These are phyloP conservation scores for Kazachstania taianensis DNA, from an alignment of 805 yeast genomes.

Conservation along the genomic window DNA sequence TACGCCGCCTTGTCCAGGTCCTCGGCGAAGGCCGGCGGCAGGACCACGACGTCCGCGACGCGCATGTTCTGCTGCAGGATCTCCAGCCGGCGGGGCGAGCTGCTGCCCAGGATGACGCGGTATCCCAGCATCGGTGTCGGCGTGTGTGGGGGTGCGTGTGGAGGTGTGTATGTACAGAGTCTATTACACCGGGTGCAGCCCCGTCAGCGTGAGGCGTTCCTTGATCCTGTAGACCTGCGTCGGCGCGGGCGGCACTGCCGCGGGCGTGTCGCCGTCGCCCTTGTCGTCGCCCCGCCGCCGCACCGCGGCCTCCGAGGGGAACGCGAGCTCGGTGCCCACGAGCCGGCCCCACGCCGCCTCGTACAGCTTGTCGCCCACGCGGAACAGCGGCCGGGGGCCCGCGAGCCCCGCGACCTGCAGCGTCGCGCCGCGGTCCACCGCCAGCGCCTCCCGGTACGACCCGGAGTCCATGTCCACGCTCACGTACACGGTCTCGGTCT, in stretches of 20 bases:
- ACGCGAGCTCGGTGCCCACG: constrained; percentile 63
- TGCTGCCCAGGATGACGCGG: constrained; percentile 61
- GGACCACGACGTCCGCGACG: constrained; percentile 34
- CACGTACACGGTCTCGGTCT: constrained; percentile 38
- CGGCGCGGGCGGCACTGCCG: background rate
- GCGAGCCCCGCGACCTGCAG: constrained; percentile 50
- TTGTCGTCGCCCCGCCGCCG: background rate
- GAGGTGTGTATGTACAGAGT: background rate
- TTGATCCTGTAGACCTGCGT: constrained; percentile 21
- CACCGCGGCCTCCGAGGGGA: constrained; percentile 20
- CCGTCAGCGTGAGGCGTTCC: constrained; percentile 19
- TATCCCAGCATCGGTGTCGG: constrained; percentile 2
- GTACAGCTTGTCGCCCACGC: constrained; percentile 49
- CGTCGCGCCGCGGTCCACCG: constrained; percentile 32
- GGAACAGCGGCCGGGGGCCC: constrained; percentile 44
- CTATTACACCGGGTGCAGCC: constrained; percentile 21
- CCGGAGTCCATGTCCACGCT: constrained; percentile 42
- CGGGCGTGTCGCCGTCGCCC: background rate
- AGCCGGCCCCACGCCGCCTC: constrained; percentile 68
- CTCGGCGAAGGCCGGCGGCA: constrained; percentile 68
- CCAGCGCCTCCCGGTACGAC: constrained; percentile 22
- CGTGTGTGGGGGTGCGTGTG: background rate
- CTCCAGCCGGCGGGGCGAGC: constrained; percentile 72
- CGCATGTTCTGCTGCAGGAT: constrained; percentile 52
- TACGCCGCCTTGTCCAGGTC: constrained; percentile 45